phyloP scores from a whole-genome alignment of 768 basidiomycete genomes.

The Polyporus arcularius region DNA sequence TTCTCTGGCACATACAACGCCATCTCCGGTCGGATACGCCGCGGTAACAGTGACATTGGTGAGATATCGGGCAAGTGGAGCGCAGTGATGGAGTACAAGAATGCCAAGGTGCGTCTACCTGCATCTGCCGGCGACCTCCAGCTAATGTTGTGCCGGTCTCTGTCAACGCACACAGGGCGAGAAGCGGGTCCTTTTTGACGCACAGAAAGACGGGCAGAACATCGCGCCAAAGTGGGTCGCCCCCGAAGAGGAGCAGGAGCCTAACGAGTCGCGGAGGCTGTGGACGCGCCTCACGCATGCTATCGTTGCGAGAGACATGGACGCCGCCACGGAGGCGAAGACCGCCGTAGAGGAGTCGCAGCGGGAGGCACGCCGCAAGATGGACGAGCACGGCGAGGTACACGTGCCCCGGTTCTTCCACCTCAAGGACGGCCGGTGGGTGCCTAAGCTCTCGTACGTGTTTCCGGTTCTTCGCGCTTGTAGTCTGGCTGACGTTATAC shows the following conservation, averaged over 20 bases:
- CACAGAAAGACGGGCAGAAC: conserved; percentile 67
- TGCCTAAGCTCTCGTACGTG: conserved; percentile 74
- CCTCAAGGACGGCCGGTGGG: conserved; percentile 75
- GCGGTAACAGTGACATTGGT: conserved; percentile 65
- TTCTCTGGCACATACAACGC: conserved; percentile 97
- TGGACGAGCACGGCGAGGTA: conserved; percentile 71
- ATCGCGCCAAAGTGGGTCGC: conserved; percentile 82
- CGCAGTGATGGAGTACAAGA: conserved; percentile 83
- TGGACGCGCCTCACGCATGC: conserved; percentile 87
- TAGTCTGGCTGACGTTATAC: neutral
- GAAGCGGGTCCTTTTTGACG: conserved; percentile 85
- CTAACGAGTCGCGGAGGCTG: conserved; percentile 87
- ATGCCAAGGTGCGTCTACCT: conserved; percentile 51
- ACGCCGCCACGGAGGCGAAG: conserved; percentile 90
- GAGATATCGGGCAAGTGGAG: conserved; percentile 93
- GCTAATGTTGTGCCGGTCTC: neutral
- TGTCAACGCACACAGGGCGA: conserved; percentile 35
- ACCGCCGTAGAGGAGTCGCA: conserved; percentile 89
- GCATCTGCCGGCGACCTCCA: neutral
- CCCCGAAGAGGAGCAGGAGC: conserved; percentile 85
- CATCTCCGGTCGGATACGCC: conserved; percentile 77
- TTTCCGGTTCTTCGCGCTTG: neutral
- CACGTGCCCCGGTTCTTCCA: conserved; percentile 85
- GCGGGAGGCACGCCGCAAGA: conserved; percentile 70
- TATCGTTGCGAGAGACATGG: conserved; percentile 89